These are phyloP conservation scores for Globisporangium cederbergense DNA, from an alignment of 352 stramenopile species.

Conservation along the genomic window DNA sequence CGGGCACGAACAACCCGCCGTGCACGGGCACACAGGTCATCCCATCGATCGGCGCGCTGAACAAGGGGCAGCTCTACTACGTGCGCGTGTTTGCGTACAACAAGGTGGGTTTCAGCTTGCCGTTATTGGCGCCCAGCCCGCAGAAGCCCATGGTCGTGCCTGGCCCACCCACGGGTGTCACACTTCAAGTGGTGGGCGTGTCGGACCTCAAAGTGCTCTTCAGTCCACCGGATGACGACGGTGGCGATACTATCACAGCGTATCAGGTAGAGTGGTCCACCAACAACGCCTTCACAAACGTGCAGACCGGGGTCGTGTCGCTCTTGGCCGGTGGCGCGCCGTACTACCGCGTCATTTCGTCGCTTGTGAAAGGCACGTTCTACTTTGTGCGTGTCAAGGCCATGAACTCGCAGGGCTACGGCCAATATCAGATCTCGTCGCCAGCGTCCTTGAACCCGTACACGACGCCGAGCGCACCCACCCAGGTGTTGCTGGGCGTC, in stretches of 20 bases:
- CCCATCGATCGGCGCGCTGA: conserved; percentile 58
- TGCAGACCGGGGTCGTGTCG: conserved; percentile 34
- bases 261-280: conserved; percentile 93
- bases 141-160: conserved; percentile 83
- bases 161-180: conserved; percentile 66
- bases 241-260: conserved; percentile 82
- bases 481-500: conserved; percentile 67
- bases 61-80: conserved; percentile 92
- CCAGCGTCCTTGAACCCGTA: conserved; percentile 90
- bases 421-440: conserved; percentile 83
- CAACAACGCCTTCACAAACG: conserved; percentile 60
- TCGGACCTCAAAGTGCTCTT: conserved; percentile 91
- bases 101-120: conserved; percentile 88
- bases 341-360: conserved; percentile 53
- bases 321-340: conserved; percentile 57
- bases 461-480: conserved; percentile 85
- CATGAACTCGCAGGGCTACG: conserved; percentile 67
- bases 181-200: conserved; percentile 58
- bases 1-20: conserved; percentile 60
- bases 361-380: conserved; percentile 54
- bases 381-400: conserved; percentile 79
- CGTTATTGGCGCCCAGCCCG: conserved; percentile 39
- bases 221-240: conserved; percentile 77
- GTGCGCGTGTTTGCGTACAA: conserved; percentile 95
- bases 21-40: conserved; percentile 86